Evolutionary conservation across 306 rosid genomes (phyloP).

Genomic region (Quercus gilva): DNA sequence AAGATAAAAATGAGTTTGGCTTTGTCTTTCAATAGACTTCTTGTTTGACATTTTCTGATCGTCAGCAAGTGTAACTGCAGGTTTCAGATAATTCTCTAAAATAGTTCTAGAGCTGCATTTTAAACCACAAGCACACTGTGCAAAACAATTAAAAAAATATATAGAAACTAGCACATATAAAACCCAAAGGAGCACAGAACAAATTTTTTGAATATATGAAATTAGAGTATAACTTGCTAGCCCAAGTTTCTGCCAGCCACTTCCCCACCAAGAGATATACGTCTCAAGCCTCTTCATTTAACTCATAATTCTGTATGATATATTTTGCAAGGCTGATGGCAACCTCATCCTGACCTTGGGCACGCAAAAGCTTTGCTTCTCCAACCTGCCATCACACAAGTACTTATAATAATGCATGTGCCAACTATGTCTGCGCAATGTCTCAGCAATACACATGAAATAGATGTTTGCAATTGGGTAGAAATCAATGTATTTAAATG

Average conservation of each 20-base stretch:
- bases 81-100: no score
- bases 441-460: slow-evolving; percentile 3
- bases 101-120: no score
- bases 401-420: not conserved
- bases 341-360: slow-evolving; percentile 82
- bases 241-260: slow-evolving; percentile 97
- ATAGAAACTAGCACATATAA: no score
- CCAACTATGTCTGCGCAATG: not conserved
- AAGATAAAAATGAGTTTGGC: no score
- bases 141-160: no score
- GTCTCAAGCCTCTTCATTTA: slow-evolving; percentile 73
- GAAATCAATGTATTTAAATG: not conserved
- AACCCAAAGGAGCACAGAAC: no score
- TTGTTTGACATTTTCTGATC: no score
- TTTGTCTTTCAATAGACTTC: no score
- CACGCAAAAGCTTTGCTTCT: slow-evolving; percentile 30
- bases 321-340: slow-evolving; percentile 76
- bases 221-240: slow-evolving; percentile 16
- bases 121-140: no score
- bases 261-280: slow-evolving; percentile 82
- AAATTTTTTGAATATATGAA: no score
- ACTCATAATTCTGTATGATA: slow-evolving; percentile 43
- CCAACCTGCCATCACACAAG: not conserved
- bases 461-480: not conserved
- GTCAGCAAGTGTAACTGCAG: no score